These are phyloP conservation scores for Mucor lusitanicus DNA, from an alignment of 371 early-diverging fungal genomes.

Conservation along the genomic window DNA sequence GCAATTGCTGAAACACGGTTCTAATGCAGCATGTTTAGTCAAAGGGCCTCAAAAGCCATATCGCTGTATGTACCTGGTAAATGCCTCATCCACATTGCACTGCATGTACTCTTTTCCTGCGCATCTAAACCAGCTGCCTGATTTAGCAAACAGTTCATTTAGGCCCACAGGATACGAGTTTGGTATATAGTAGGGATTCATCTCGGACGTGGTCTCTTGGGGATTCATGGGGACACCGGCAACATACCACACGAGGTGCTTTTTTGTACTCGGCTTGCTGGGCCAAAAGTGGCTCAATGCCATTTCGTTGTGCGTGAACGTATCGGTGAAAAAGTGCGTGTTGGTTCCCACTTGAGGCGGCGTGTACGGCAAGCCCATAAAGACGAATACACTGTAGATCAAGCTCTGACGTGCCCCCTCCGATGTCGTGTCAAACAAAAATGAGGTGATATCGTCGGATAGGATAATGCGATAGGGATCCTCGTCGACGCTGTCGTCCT, in stretches of 20 bases:
- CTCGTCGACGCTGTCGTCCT: slow-evolving; percentile 39
- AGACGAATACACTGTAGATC: slow-evolving; percentile 54
- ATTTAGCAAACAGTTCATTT: slow-evolving; percentile 42
- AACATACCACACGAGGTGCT: slow-evolving; percentile 34
- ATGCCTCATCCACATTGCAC: slow-evolving; percentile 33
- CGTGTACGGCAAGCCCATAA: slow-evolving; percentile 58
- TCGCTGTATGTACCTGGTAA: slow-evolving; percentile 58
- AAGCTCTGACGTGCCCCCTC: slow-evolving; percentile 40
- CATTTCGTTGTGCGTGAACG: slow-evolving; percentile 57
- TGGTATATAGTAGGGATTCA: slow-evolving; percentile 43
- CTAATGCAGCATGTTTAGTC: slow-evolving; percentile 31
- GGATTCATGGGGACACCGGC: slow-evolving; percentile 48
- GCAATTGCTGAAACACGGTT: slow-evolving; percentile 50
- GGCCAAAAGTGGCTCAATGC: slow-evolving; percentile 41
- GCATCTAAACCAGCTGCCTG: slow-evolving; percentile 43
- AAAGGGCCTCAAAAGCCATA: too few species aligned
- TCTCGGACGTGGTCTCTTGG: slow-evolving; percentile 25
- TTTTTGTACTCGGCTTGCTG: neutral
- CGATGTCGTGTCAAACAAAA: slow-evolving; percentile 60
- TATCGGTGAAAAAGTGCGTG: slow-evolving; percentile 52
- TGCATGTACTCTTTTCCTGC: slow-evolving; percentile 20
- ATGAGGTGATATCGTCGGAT: slow-evolving; percentile 70
- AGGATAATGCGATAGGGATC: slow-evolving; percentile 76
- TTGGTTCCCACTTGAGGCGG: slow-evolving; percentile 54
- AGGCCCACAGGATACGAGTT: slow-evolving; percentile 52